Base-by-base conservation (phyloP, 2,329 filamentous ascomycete species). In the Zarea fungicola region DNA sequence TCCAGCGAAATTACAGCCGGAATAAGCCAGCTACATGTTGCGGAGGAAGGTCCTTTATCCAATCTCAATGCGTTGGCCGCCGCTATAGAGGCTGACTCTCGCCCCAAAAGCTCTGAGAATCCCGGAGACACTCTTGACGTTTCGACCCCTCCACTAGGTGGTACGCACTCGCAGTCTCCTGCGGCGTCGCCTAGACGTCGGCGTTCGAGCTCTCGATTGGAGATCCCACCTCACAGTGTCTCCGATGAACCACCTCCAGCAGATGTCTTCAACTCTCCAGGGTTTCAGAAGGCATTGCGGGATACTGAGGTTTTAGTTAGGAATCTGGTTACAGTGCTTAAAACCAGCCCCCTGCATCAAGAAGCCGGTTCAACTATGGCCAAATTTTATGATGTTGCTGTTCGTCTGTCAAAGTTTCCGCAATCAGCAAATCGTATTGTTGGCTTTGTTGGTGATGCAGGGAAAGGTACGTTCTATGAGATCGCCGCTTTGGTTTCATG, bases 371-470 rank as follows among this genome's bases (percentile, higher is more conserved):
- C 72, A 0, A 66, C 61, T 0, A 69, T 76, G 42, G 26, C 55
- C 10, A 52, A 53, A 11, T 63, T 75, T 2, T 54, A 66, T 45
- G 34, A 54, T 6, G 55, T 65, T 28, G 69, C 68, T 2, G 22
- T 49, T 1, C 49, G 56, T 0, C 51, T 77, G 19, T 61, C 65
- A 1, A 23, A 29, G 0, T 76, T 74, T 39, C 54, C 66, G 16
- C 66, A 64, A 22, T 67, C 67, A 0, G 60, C 67, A 0, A 68
- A 62, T 2, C 61, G 71, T 14, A 71, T 58, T 4, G 70, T 77
- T 1, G 73, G 71, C 0, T 67, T 76, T 32, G 70, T 76, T 0
- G 74, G 74, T 0, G 73, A 75, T 51, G 73, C 73, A 11, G 74
- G 73, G 4, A 70, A 67, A 28, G 70, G 70, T 71, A 54, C 54